Evolutionary conservation across 2,329 filamentous ascomycete genomes (phyloP).

Genomic region (Amesomyces nigricolor): DNA sequence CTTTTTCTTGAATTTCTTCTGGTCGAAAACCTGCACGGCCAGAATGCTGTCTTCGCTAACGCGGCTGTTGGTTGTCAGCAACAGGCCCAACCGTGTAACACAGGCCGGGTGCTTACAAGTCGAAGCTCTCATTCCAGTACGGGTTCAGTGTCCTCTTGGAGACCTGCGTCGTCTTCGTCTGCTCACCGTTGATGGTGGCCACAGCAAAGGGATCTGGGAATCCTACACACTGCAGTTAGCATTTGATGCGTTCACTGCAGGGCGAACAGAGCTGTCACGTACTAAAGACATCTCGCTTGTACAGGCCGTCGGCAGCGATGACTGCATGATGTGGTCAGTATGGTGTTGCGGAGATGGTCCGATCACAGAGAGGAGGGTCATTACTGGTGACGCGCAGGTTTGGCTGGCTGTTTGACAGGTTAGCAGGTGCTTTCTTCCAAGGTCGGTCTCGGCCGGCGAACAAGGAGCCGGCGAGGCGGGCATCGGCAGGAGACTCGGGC

Average conservation of each 20-base stretch:
- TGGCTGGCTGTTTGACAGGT: conserved; percentile 54
- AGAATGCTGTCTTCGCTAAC: conserved; percentile 94
- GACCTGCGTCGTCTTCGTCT: conserved; percentile 95
- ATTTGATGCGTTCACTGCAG: neutral
- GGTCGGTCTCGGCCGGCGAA: conserved; percentile 7
- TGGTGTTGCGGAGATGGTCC: neutral
- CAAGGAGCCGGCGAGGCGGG: neutral
- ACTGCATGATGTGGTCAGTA: conserved; percentile 52
- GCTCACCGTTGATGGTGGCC: conserved; percentile 93
- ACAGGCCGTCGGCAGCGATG: conserved; percentile 95
- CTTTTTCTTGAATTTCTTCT: conserved; percentile 99
- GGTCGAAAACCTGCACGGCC: conserved; percentile 97
- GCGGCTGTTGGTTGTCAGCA: conserved; percentile 49
- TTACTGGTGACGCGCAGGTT: conserved; percentile 93
- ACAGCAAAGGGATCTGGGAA: conserved; percentile 98
- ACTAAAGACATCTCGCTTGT: conserved; percentile 99
- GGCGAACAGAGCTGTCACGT: conserved; percentile 41
- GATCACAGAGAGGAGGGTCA: conserved; percentile 31
- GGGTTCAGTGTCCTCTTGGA: conserved; percentile 97
- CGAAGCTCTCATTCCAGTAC: conserved; percentile 99
- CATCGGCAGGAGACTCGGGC: conserved; percentile 31
- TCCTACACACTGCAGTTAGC: conserved; percentile 49
- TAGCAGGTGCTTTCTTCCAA: conserved; percentile 22
- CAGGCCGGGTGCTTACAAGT: conserved; percentile 63
- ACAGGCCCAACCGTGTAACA: neutral